These are phyloP conservation scores for Candida xiaguanensis DNA, from an alignment of 805 yeast species.

Conservation along the genomic window DNA sequence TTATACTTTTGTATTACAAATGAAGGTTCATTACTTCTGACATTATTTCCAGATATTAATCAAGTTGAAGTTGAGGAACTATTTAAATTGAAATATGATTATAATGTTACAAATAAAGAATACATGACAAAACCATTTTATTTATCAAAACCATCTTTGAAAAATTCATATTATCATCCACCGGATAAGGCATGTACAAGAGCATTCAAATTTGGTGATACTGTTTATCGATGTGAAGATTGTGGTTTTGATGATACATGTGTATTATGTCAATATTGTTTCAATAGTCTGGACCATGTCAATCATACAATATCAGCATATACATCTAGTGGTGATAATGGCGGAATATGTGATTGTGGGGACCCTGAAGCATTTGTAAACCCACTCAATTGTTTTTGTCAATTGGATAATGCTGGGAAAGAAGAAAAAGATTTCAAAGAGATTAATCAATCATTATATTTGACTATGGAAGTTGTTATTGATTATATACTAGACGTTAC, in stretches of 20 bases:
- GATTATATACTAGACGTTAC: constrained; percentile 45
- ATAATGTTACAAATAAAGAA: constrained; percentile 5
- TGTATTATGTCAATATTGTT: constrained; percentile 71
- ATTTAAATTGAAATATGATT: constrained; percentile 1
- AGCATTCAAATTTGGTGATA: constrained; percentile 56
- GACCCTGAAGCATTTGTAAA: constrained; percentile 61
- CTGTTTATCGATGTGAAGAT: constrained; percentile 68
- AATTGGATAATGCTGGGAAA: constrained; percentile 7
- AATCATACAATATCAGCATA: constrained; percentile 61
- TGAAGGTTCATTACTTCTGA: constrained; percentile 32
- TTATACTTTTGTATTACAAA: constrained; percentile 32
- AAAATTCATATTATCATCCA: constrained; percentile 37
- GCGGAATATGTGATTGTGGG: constrained; percentile 74
- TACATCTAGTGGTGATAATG: constrained; percentile 42
- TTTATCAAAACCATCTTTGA: constrained; percentile 6
- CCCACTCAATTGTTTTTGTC: constrained; percentile 49
- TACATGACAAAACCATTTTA: constrained; percentile 13
- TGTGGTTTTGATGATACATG: constrained; percentile 80
- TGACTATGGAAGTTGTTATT: constrained; percentile 31
- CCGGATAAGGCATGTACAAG: constrained; percentile 67
- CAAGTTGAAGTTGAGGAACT: constrained; percentile 15
- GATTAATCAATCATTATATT: constrained; percentile 17
- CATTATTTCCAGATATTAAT: constrained; percentile 30
- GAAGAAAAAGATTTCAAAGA: constrained; percentile 11
- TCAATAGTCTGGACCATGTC: constrained; percentile 63